Conservation (phyloP, 495 filamentous ascomycete genomes). For the Neurospora tetraspora region DNA sequence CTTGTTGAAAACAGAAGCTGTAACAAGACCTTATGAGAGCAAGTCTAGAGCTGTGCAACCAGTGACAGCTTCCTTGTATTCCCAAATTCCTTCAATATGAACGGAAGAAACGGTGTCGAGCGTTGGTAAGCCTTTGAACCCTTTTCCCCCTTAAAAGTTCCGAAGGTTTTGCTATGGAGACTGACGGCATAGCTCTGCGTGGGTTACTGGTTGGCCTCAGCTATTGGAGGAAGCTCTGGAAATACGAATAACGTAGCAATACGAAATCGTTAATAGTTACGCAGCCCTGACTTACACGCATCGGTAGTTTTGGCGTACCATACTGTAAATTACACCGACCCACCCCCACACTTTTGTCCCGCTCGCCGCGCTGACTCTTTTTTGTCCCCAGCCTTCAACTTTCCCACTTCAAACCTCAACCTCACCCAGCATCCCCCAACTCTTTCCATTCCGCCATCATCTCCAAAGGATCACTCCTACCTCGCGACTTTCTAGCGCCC, state of each 20-base stretch:
- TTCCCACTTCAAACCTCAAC: background rate
- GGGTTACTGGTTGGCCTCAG: background rate
- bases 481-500: background rate
- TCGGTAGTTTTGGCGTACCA: background rate
- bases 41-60: background rate
- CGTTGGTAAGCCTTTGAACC: too few species aligned
- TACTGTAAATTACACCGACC: background rate
- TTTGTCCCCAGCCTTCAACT: background rate
- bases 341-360: background rate
- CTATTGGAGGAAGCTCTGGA: background rate
- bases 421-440: background rate
- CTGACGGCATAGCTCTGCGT: background rate
- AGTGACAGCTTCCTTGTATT: background rate
- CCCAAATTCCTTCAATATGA: too few species aligned
- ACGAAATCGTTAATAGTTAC: background rate
- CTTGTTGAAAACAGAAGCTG: rapidly evolving
- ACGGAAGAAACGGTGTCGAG: too few species aligned
- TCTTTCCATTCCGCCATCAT: background rate
- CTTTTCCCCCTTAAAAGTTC: too few species aligned
- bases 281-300: background rate
- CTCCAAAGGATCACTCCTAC: background rate
- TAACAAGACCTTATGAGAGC: rapidly evolving
- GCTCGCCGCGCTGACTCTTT: background rate
- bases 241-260: background rate
- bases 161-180: background rate